Base-by-base conservation (phyloP, 352 stramenopile genomes). In the Pythium vanterpoolii region DNA sequence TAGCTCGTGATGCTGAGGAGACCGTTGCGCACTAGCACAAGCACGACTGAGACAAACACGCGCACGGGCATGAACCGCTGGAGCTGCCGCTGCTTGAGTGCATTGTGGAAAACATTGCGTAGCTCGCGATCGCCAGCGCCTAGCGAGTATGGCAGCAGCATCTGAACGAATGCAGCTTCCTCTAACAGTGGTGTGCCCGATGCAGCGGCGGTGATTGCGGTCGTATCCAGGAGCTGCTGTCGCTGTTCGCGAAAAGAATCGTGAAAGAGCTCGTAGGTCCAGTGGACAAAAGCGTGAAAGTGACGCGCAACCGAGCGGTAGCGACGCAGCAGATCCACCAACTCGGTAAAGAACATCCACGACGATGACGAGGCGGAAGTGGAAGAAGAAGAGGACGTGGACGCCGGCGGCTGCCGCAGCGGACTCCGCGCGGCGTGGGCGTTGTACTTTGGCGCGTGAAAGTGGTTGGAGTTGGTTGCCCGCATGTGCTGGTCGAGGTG, bases 81-180 rank as follows among this genome's bases (percentile, higher is more conserved):
- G 18, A 89, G 46, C 9, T 73, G 55, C 5, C 81, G 75, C 62
- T 90, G 81, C 23, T 73, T 73, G 19, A 90, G 62, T 27, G 77
- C 73, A 38, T 90, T 89, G 60, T 83, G 66, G 50, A 88, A 90
- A 13, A 90, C 74, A 53, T 87, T 88, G 23, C 51, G 49, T 18
- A 90, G 66, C 38, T 90, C 80, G 18, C 78, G 76, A 13, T 79
- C 76, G 0, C 55, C 73, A 10, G 72, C 66, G 2, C 75, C 73
- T 1, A 85, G 66, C 3, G 81, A 88, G 5, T 77, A 71, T 18
- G 77, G 69, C 21, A 62, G 23, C 0, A 89, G 48, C 1, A 66
- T 76, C 16, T 74, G 61, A 10, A 83, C 70, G 53, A 90, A 89
- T 5, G 56, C 58, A 1, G 63, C 18, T 24, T 86, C 77, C 19